phyloP scores from a whole-genome alignment of 2,329 filamentous ascomycete genomes.

The Nakataea oryzae region DNA sequence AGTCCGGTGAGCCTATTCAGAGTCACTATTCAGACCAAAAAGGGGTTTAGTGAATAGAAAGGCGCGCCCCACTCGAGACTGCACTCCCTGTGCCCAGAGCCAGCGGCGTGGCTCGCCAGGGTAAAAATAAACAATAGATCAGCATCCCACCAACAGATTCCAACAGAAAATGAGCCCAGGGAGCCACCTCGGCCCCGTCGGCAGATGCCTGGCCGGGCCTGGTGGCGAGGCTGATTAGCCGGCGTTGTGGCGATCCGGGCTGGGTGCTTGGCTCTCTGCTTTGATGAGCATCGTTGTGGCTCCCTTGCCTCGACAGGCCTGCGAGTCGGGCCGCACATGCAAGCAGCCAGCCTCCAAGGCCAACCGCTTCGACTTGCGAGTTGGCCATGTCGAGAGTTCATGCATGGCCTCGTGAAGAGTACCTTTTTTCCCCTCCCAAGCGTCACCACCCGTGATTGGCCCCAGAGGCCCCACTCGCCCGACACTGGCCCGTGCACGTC shows the following conservation, averaged over 20 bases:
- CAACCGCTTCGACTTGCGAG: neutral
- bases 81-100: neutral
- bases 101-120: neutral
- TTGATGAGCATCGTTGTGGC: neutral
- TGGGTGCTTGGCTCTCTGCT: neutral
- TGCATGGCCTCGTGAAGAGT: neutral
- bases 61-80: neutral
- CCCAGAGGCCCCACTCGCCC: neutral
- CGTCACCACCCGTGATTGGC: neutral
- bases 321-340: neutral
- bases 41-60: slow-evolving; percentile 7
- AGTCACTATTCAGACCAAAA: slow-evolving; percentile 22
- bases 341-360: neutral
- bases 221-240: neutral
- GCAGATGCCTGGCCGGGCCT: neutral
- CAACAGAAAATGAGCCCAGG: neutral
- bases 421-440: neutral
- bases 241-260: neutral
- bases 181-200: neutral
- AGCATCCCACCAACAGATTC: neutral
- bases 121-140: neutral
- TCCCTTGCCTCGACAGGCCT: neutral
- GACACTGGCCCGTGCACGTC: neutral
- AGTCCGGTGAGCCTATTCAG: slow-evolving; percentile 13
- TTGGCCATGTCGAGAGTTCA: neutral